Base-by-base conservation (phyloP, 176 grass and related monocot species). In the Carex cristatella region DNA sequence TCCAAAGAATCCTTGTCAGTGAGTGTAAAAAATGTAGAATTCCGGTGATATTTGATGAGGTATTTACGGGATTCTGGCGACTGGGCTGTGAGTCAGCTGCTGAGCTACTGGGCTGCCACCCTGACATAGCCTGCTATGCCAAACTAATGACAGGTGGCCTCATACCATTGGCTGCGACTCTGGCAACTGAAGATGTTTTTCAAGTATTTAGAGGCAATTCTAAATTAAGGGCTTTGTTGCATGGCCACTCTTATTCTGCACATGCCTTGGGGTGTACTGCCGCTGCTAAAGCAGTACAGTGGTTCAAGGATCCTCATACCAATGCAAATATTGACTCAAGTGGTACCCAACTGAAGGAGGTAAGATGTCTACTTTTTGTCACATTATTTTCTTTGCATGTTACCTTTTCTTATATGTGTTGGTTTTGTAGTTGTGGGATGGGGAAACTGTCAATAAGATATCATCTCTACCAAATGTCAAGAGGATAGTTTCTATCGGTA, bases 11-110 rank as follows among this genome's bases (percentile, higher is more conserved):
- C 72, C 96, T 98, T 82, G 85, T 89, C 28, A 81, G 60, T 1
- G 89, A 95, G 80, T 98, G 92, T 85, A 90, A 60, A 87, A 85
- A 62, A 58, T 71, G 33, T 72, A 90, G 84, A 88, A 95, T 95
- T 76, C 95, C 95, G 83, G 93, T 98, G 70, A 95, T 98, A 93
- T 95, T 94, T 83, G 96, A 95, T 86, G 93, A 95, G 89, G 93
- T 98, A 44, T 95, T 98, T 81, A 88, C 93, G 15, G 96, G 93
- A 40, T 94, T 98, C 72, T 98, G 96, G 96, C 91, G 91, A 67
- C 90, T 98, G 66, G 96, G 96, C 3, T 86, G 83, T 56, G 93
- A 98, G 91, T 94, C 91, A 89, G 88, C 93, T 68, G 86, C 93
- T 83, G 93, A 95, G 38, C 83, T 98, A 19, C 87, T 98, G 64